A percentile compares a stretch with the other conserved stretches of the same genome.
phyloP scores from a whole-genome alignment of 371 early-diverging fungal genomes.

The Rhizopus arrhizus region DNA sequence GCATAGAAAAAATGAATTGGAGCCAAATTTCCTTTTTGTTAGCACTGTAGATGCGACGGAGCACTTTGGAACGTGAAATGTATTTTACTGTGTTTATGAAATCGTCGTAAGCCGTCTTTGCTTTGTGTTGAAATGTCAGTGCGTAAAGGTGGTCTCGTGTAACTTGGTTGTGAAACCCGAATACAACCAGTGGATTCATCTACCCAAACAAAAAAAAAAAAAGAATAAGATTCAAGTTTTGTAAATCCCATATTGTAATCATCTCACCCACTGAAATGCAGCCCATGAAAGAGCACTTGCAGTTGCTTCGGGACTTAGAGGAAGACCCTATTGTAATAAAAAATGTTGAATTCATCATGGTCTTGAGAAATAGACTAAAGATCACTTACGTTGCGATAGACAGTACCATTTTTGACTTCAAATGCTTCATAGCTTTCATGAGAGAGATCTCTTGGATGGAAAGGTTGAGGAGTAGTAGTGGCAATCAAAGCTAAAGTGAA shows the following conservation, averaged over 20 bases:
- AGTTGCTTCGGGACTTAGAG: conserved; percentile 38
- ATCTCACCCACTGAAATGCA: conserved; percentile 43
- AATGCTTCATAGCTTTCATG: conserved; percentile 27
- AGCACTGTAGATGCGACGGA: conserved; percentile 30
- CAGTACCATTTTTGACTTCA: conserved; percentile 29
- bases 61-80: conserved; percentile 9
- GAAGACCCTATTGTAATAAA: conserved; percentile 19
- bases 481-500: conserved; percentile 13
- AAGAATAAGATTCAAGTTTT: too few species aligned
- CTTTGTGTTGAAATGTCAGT: conserved; percentile 36
- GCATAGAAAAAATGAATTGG: conserved; percentile 42
- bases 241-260: not conserved
- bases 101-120: conserved; percentile 31
- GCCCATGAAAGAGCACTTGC: conserved; percentile 45
- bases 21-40: conserved; percentile 31
- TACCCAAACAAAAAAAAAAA: conserved; percentile 9
- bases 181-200: conserved; percentile 39
- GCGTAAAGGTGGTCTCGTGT: conserved; percentile 34
- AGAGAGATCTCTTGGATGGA: conserved; percentile 35
- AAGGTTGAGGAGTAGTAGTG: conserved; percentile 31
- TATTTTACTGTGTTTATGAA: conserved; percentile 16
- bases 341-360: not conserved
- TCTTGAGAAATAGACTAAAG: not conserved
- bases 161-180: conserved; percentile 31
- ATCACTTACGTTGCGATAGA: conserved; percentile 28